Percentiles rank a stretch among this genome's conserved stretches.
These are phyloP conservation scores for Angophora floribunda DNA, from an alignment of 345 rosid genomes.

Conservation along the genomic window DNA sequence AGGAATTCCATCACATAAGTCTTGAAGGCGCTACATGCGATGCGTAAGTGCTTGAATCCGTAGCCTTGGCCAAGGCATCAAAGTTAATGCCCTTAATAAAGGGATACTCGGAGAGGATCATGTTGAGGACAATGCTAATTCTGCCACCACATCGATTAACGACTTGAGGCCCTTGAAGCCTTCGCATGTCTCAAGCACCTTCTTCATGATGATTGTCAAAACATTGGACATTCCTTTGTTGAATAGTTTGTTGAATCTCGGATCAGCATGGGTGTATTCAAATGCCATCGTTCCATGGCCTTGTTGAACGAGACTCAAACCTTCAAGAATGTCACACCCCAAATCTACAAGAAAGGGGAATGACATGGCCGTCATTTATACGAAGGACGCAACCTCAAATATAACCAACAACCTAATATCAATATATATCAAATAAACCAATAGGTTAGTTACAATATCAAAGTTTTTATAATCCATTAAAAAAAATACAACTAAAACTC, in stretches of 20 bases:
- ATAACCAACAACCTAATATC: too few species aligned
- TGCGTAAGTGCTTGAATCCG: neutral
- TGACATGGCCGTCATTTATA: too few species aligned
- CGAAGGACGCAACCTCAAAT: too few species aligned
- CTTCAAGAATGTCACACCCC: neutral
- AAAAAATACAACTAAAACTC: too few species aligned
- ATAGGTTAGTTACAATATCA: too few species aligned
- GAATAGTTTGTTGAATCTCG: neutral
- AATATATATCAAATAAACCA: too few species aligned
- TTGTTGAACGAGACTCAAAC: constrained; percentile 2
- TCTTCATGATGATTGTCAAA: neutral
- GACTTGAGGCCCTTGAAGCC: constrained; percentile 4
- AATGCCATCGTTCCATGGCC: neutral
- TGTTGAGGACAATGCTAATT: neutral
- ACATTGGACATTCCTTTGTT: neutral
- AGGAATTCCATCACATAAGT: constrained; percentile 3
- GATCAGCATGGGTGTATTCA: neutral
- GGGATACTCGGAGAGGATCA: constrained; percentile 9
- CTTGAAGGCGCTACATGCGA: neutral
- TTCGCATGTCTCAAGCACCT: constrained; percentile 1
- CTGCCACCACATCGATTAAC: constrained; percentile 5
- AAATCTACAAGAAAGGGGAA: too few species aligned
- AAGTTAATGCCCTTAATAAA: constrained; percentile 5
- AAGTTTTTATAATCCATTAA: too few species aligned
- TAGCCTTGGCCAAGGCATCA: constrained; percentile 2